Percentiles rank a stretch among this genome's conserved stretches.
Conservation (phyloP, 345 rosid genomes). For the Murraya paniculata region DNA sequence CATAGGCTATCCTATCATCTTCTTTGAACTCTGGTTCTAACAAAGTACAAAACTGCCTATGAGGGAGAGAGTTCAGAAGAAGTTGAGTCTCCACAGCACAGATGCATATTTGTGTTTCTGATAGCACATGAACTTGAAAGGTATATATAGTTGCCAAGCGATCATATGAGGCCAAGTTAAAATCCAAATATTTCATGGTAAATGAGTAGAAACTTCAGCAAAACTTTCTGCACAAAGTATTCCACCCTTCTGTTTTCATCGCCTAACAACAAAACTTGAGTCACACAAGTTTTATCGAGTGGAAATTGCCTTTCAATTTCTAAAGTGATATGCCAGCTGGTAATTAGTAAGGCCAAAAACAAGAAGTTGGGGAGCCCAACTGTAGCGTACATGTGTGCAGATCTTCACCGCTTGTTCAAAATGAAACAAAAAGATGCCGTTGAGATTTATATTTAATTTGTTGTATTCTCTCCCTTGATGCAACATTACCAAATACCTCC, state of each 20-base stretch:
- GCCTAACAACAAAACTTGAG: not conserved
- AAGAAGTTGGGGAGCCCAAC: not conserved
- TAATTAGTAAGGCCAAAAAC: not conserved
- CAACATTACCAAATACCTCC: not conserved
- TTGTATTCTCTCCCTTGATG: not conserved
- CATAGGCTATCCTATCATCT: constrained; percentile 7
- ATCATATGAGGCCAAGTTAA: not conserved
- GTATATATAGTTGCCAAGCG: not conserved
- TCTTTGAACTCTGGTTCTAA: not conserved
- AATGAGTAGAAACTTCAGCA: not conserved
- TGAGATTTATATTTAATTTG: not conserved
- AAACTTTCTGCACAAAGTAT: not conserved
- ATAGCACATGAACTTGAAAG: not conserved
- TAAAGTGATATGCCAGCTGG: not conserved
- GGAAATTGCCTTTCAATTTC: not conserved
- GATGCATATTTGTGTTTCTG: not conserved
- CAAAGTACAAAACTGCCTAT: constrained; percentile 14
- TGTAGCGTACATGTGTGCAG: not conserved
- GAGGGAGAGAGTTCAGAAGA: constrained; percentile 39
- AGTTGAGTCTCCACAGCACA: constrained; percentile 14
- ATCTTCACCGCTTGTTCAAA: not conserved
- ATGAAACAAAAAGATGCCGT: not conserved
- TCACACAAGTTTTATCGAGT: not conserved
- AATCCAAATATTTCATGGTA: not conserved
- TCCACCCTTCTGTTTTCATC: not conserved